Evolutionary conservation across 495 filamentous ascomycete species (phyloP).

Genomic region (Haplographium delicatum): DNA sequence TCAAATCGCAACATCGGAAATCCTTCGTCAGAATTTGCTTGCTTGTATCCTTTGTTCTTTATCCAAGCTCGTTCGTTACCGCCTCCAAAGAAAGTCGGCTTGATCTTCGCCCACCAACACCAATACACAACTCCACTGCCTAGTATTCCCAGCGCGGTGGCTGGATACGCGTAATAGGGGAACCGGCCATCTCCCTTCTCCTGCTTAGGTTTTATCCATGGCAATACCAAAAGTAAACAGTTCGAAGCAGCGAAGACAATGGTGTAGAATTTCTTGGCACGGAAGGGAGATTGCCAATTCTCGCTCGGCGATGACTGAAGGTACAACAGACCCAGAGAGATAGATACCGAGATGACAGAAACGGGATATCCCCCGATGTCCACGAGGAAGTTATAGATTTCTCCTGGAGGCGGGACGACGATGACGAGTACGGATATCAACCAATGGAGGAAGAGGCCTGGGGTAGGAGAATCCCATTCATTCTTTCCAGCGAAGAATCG

Average conservation of each 20-base stretch:
- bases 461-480: constrained; percentile 23
- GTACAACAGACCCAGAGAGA: constrained; percentile 45
- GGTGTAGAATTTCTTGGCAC: constrained; percentile 28
- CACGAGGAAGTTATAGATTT: constrained; percentile 41
- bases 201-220: constrained; percentile 38
- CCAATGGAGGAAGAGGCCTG: constrained; percentile 45
- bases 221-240: constrained; percentile 34
- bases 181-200: constrained; percentile 27
- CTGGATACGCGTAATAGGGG: constrained; percentile 40
- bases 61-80: neutral
- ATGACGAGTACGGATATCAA: constrained; percentile 44
- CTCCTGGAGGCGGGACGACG: constrained; percentile 41
- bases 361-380: constrained; percentile 51
- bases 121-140: constrained; percentile 36
- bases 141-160: constrained; percentile 36
- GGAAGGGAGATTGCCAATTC: constrained; percentile 37
- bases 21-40: neutral
- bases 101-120: constrained; percentile 30
- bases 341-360: constrained; percentile 47
- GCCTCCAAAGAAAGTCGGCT: neutral
- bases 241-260: constrained; percentile 35
- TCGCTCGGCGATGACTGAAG: constrained; percentile 36
- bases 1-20: constrained; percentile 15
- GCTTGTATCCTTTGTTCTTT: neutral
- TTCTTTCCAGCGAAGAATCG: constrained; percentile 37